These are phyloP conservation scores for Carex kokanica DNA, from an alignment of 176 grass and related monocot genomes.

Conservation along the genomic window DNA sequence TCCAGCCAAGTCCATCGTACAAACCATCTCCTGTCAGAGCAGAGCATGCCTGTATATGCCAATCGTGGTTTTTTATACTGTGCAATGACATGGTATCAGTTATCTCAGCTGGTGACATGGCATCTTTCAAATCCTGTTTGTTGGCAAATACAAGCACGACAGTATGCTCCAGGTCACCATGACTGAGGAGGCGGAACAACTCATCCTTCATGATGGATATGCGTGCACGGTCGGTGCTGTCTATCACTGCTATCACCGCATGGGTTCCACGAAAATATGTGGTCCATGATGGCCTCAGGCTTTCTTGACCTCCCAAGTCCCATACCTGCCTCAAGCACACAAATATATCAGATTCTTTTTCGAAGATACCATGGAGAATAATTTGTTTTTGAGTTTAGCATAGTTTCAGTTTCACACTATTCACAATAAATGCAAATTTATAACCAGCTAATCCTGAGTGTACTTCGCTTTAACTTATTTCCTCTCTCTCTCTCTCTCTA, in stretches of 20 bases:
- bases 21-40: constrained; percentile 79
- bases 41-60: constrained; percentile 91
- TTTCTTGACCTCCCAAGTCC: constrained; percentile 97
- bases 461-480: neutral
- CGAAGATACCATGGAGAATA: neutral
- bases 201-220: constrained; percentile 92
- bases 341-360: constrained; percentile 24
- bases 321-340: constrained; percentile 55
- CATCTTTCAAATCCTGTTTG: constrained; percentile 95
- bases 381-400: neutral
- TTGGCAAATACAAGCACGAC: constrained; percentile 85
- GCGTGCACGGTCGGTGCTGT: constrained; percentile 77
- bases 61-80: constrained; percentile 91
- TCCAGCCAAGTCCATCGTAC: constrained; percentile 87
- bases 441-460: neutral
- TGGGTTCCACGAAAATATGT: constrained; percentile 86
- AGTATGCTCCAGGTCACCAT: constrained; percentile 56
- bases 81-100: constrained; percentile 89
- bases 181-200: constrained; percentile 57
- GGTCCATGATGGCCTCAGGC: constrained; percentile 76
- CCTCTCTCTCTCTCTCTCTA: neutral
- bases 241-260: constrained; percentile 79
- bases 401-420: neutral
- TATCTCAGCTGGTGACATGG: constrained; percentile 86
- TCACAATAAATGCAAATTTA: neutral